Evolutionary conservation across 2,329 filamentous ascomycete species (phyloP).

Genomic region (Fusarium goolgardi): DNA sequence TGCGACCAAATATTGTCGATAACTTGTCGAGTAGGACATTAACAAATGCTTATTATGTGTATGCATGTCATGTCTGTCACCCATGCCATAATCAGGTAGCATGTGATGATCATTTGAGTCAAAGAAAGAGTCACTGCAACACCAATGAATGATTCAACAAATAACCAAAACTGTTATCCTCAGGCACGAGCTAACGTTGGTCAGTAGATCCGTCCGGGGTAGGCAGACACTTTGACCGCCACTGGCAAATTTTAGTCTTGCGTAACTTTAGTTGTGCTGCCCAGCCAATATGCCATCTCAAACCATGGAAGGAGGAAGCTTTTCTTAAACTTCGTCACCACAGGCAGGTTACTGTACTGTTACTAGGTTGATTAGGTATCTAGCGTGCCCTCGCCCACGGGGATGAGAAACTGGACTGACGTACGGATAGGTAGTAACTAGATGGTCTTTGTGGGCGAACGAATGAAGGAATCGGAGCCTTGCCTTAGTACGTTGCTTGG

Average conservation of each 20-base stretch:
- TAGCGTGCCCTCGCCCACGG: constrained; percentile 43
- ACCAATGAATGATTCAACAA: neutral
- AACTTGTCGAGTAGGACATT: neutral
- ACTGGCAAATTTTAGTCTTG: neutral
- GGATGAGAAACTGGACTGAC: constrained; percentile 33
- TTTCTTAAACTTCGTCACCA: constrained; percentile 18
- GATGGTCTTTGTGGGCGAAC: constrained; percentile 23
- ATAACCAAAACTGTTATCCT: neutral
- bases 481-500: constrained; percentile 2
- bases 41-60: neutral
- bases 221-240: neutral
- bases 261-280: neutral
- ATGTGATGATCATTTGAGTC: neutral
- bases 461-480: constrained; percentile 25
- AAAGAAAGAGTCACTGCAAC: neutral
- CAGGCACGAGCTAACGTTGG: neutral
- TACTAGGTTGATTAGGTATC: too few relatives aligned
- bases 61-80: neutral
- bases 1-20: neutral
- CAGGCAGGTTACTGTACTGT: constrained; percentile 2
- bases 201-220: neutral
- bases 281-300: neutral
- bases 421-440: constrained; percentile 8
- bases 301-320: neutral
- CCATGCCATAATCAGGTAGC: neutral